phyloP scores from a whole-genome alignment of 108 stramenopile genomes.

The Fistulifera pelliculosa region DNA sequence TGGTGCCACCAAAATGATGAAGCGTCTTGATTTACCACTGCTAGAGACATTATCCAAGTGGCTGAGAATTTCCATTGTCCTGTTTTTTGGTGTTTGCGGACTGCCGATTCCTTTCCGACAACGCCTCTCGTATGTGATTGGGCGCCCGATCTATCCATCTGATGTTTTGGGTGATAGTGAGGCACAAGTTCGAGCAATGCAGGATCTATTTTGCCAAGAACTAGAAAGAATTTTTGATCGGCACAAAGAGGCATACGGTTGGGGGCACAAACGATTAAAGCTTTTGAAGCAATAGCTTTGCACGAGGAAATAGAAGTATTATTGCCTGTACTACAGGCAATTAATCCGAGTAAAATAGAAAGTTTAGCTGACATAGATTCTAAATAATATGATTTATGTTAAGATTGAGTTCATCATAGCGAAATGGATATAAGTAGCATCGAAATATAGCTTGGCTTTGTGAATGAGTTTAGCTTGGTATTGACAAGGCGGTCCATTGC shows the following conservation, averaged over 20 bases:
- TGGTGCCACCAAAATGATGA: conserved; percentile 80
- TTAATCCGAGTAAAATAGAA: no score
- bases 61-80: conserved; percentile 58
- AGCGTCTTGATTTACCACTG: conserved; percentile 66
- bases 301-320: no score
- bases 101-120: conserved; percentile 78
- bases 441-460: no score
- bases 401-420: no score
- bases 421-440: no score
- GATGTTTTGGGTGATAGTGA: conserved; percentile 8
- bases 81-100: conserved; percentile 57
- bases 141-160: conserved; percentile 57
- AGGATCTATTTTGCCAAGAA: conserved; percentile 73
- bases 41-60: conserved; percentile 67
- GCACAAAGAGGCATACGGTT: conserved; percentile 85
- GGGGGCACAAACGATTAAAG: conserved; percentile 70
- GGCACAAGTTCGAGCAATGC: conserved; percentile 62
- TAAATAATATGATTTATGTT: no score
- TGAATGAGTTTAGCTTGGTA: no score
- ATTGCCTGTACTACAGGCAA: no score
- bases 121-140: conserved; percentile 66
- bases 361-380: no score
- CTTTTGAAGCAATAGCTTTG: conserved; percentile 9
- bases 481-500: no score
- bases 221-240: conserved; percentile 73